Evolutionary conservation across 345 rosid species (phyloP).

Genomic region (Camelina neglecta): DNA sequence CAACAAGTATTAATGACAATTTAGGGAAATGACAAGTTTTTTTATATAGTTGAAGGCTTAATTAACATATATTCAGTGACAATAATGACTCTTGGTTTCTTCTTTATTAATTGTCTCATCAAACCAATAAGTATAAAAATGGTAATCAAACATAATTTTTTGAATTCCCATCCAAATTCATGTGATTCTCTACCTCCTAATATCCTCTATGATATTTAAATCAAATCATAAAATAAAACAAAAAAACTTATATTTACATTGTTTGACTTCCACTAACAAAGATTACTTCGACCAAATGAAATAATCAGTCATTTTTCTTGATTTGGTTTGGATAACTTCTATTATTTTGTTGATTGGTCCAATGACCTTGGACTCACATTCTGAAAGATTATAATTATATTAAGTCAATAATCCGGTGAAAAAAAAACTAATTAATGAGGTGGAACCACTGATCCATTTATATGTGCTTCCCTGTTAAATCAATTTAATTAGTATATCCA

Average conservation of each 20-base stretch:
- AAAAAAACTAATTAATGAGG: background rate
- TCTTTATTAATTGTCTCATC: slow-evolving; percentile 35
- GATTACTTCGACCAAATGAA: background rate
- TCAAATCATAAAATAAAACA: slow-evolving; percentile 1
- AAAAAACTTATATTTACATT: background rate
- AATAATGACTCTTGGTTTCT: slow-evolving; percentile 34
- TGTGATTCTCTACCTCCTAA: slow-evolving; percentile 12
- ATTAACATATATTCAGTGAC: background rate
- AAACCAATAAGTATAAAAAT: background rate
- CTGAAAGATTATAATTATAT: no score
- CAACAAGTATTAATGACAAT: slow-evolving; percentile 24
- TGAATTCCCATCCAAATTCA: background rate
- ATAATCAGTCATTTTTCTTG: background rate
- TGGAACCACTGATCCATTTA: background rate
- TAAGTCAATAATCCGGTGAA: background rate
- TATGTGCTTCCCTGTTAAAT: background rate
- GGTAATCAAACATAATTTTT: background rate
- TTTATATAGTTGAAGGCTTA: slow-evolving; percentile 11
- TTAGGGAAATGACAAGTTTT: background rate
- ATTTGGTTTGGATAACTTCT: background rate
- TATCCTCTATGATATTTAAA: background rate
- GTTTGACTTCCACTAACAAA: background rate
- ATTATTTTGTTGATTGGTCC: background rate
- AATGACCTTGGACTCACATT: background rate
- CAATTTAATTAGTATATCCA: background rate